Conservation (phyloP, 768 basidiomycete species). For the Hericium rajendrae region DNA sequence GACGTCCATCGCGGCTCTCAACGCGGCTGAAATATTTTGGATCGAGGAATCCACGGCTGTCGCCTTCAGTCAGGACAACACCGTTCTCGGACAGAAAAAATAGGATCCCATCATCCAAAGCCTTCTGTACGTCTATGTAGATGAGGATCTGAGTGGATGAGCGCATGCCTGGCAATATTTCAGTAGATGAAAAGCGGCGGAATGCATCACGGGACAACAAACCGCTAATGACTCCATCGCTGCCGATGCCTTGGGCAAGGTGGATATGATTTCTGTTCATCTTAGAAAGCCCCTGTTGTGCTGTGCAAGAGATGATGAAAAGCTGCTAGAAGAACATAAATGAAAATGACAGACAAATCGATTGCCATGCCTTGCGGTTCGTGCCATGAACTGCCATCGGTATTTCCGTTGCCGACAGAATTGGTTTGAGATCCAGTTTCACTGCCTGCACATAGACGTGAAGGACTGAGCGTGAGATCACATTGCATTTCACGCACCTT, state of each 20-base stretch:
- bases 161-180: slow-evolving; percentile 59
- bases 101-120: slow-evolving; percentile 54
- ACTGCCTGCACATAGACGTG: slow-evolving; percentile 38
- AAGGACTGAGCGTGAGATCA: not conserved
- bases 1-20: slow-evolving; percentile 33
- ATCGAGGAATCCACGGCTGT: slow-evolving; percentile 49
- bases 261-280: slow-evolving; percentile 93
- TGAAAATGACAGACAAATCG: slow-evolving; percentile 42
- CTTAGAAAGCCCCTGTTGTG: slow-evolving; percentile 59
- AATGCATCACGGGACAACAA: slow-evolving; percentile 15
- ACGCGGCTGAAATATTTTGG: slow-evolving; percentile 64
- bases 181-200: not conserved
- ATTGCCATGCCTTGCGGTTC: slow-evolving; percentile 53
- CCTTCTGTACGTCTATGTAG: slow-evolving; percentile 67
- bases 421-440: slow-evolving; percentile 54
- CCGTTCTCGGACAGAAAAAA: slow-evolving; percentile 82
- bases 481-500: slow-evolving; percentile 35
- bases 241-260: slow-evolving; percentile 69
- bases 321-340: not conserved
- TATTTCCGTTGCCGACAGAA: slow-evolving; percentile 50
- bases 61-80: slow-evolving; percentile 79
- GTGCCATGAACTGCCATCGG: slow-evolving; percentile 85
- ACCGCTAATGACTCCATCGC: slow-evolving; percentile 71
- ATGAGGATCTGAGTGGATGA: slow-evolving; percentile 69
- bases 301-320: slow-evolving; percentile 27